Evolutionary conservation across 257 asterid species (phyloP).

Genomic region (Euphrasia confusa): DNA sequence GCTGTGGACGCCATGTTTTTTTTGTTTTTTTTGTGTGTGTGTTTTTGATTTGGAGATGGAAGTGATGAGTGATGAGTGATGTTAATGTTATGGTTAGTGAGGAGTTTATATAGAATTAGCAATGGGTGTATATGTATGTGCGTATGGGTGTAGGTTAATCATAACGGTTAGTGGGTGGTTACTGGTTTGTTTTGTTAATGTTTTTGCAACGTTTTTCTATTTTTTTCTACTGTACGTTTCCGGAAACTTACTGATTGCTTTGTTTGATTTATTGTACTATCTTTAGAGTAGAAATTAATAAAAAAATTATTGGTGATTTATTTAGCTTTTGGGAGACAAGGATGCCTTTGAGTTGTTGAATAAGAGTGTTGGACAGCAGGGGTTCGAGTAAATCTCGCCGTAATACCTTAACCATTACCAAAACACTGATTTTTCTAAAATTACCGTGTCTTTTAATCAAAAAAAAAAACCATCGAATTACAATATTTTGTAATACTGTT

Average conservation of each 20-base stretch:
- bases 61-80: not conserved
- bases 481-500: too few relatives aligned
- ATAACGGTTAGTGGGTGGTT: conserved; percentile 16
- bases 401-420: not conserved
- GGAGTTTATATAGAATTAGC: not conserved
- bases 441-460: too few relatives aligned
- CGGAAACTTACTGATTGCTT: conserved; percentile 1
- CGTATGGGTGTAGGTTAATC: not conserved
- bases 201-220: not conserved
- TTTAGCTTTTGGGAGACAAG: conserved; percentile 13
- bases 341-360: not conserved
- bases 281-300: not conserved
- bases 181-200: conserved; percentile 3
- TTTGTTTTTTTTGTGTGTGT: not conserved
- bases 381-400: not conserved
- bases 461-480: too few relatives aligned
- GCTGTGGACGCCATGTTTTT: conserved; percentile 16
- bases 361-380: not conserved
- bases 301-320: not conserved
- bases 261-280: not conserved
- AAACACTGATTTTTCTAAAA: too few relatives aligned
- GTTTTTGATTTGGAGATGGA: conserved; percentile 7
- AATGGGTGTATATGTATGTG: not conserved
- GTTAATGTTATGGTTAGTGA: conserved; percentile 29
- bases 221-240: too few relatives aligned